These are phyloP conservation scores for Coniochaeta sp. DNA, from an alignment of 2,329 filamentous ascomycete genomes.

Conservation along the genomic window DNA sequence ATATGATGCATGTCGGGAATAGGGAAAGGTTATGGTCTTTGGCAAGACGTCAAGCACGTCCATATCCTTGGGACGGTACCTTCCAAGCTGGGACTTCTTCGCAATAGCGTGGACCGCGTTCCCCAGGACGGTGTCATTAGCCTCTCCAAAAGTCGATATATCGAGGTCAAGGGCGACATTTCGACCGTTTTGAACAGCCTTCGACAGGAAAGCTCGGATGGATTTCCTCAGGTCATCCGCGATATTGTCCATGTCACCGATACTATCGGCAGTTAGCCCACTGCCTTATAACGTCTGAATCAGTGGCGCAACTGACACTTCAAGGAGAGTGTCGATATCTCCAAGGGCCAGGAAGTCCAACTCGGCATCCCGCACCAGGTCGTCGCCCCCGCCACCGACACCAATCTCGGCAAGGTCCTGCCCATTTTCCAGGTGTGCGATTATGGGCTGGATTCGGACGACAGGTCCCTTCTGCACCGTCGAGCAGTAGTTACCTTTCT, in stretches of 20 bases:
- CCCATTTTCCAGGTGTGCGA: slow-evolving; percentile 55
- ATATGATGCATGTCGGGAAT: slow-evolving; percentile 85
- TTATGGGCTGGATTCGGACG: slow-evolving; percentile 72
- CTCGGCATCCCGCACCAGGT: slow-evolving; percentile 62
- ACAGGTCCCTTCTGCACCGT: slow-evolving; percentile 40
- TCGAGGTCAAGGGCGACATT: slow-evolving; percentile 26
- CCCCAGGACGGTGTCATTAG: slow-evolving; percentile 18
- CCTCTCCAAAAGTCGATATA: slow-evolving; percentile 16
- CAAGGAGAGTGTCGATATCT: slow-evolving; percentile 13
- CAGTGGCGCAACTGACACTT: slow-evolving; percentile 22
- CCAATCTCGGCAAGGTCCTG: slow-evolving; percentile 64
- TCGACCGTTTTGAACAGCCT: slow-evolving; percentile 16
- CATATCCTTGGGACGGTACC: slow-evolving; percentile 2
- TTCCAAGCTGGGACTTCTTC: slow-evolving; percentile 10
- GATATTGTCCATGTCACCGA: slow-evolving; percentile 11
- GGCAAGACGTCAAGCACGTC: slow-evolving; percentile 20
- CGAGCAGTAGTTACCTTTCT: slow-evolving; percentile 59
- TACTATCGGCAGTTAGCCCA: slow-evolving; percentile 8
- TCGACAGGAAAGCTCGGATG: slow-evolving; percentile 14
- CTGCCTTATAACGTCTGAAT: background rate
- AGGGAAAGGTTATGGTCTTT: slow-evolving; percentile 59
- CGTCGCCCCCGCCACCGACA: slow-evolving; percentile 71
- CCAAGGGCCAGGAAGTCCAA: slow-evolving; percentile 46
- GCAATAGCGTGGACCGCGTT: slow-evolving; percentile 16
- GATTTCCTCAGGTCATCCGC: slow-evolving; percentile 12